A percentile compares a stretch with the other conserved stretches of the same genome.
Conservation (phyloP, 306 rosid genomes). For the Adenanthera pavonina region DNA sequence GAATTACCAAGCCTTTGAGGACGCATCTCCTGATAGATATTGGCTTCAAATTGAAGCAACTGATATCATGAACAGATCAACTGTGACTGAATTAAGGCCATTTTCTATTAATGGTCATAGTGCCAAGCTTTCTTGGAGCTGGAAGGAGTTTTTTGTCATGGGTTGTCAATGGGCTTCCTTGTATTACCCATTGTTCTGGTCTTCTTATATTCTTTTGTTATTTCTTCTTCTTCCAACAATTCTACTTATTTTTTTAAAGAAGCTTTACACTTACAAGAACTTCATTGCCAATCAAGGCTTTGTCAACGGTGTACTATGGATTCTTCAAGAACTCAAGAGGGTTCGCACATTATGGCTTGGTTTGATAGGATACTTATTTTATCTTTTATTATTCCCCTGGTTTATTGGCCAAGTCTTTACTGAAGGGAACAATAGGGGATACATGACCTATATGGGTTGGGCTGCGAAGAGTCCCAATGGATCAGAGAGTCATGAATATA, state of each 20-base stretch:
- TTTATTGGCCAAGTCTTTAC: slow-evolving; percentile 74
- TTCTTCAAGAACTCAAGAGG: slow-evolving; percentile 76
- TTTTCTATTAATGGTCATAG: slow-evolving; percentile 82
- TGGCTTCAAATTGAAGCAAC: slow-evolving; percentile 89
- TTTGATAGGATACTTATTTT: slow-evolving; percentile 71
- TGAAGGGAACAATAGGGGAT: slow-evolving; percentile 59
- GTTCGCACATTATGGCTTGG: slow-evolving; percentile 69
- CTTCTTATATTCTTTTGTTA: slow-evolving; percentile 51
- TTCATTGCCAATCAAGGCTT: slow-evolving; percentile 60
- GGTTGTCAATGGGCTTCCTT: slow-evolving; percentile 87
- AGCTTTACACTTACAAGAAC: slow-evolving; percentile 61
- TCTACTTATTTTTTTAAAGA: slow-evolving; percentile 61
- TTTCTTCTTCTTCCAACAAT: slow-evolving; percentile 73
- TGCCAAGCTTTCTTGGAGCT: slow-evolving; percentile 77
- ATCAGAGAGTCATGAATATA: slow-evolving; percentile 57
- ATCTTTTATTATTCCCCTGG: slow-evolving; percentile 84
- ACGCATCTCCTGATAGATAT: slow-evolving; percentile 74
- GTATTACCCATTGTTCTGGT: slow-evolving; percentile 80
- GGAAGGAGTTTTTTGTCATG: slow-evolving; percentile 90
- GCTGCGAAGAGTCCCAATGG: slow-evolving; percentile 55
- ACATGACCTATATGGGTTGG: slow-evolving; percentile 97
- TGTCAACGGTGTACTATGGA: slow-evolving; percentile 59
- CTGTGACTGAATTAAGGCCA: slow-evolving; percentile 78
- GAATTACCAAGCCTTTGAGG: slow-evolving; percentile 90
- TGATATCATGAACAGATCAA: slow-evolving; percentile 66